Base-by-base conservation (phyloP, 1,284 basidiomycete species). In the Trametes pubescens region DNA sequence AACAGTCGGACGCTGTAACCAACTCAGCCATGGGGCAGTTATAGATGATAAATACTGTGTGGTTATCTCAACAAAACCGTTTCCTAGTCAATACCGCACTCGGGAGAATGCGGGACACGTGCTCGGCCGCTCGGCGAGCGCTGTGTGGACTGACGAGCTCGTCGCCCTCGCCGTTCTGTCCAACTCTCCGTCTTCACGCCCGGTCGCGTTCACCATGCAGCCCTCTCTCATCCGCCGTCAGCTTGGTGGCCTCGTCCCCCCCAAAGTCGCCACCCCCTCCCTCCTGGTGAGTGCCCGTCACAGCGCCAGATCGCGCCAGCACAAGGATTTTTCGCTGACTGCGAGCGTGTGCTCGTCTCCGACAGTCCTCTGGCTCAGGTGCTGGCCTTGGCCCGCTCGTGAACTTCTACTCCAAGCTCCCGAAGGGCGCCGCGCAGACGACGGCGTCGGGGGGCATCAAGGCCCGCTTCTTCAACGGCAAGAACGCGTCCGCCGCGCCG, bases 351-450 rank as follows among this genome's bases (percentile, higher is more conserved):
- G 32, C 22, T 32, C 29, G 53, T 47, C 24, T 51, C 11, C 35
- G 13, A 49, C 62, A 75, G 72, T 72, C 68, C 43, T 68, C 71
- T 65, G 95, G 94, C 69, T 86, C 89, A 63, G 92, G 91, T 61
- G 88, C 86, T 59, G 89, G 92, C 70, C 92, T 97, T 62, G 84
- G 87, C 63, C 88, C 89, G 44, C 91, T 98, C 75, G 94, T 98
- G 69, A 88, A 92, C 75, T 98, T 98, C 81, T 98, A 98, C 86
- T 95, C 93, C 70, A 94, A 93, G 78, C 86, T 98, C 54, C 96
- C 95, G 70, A 93, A 93, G 75, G 91, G 91, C 49, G 79, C 86
- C 56, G 86, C 89, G 55, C 82, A 92, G n/a, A 77, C 85, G 54
- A 80, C 86, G 13, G 81, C 86, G 53, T 79, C 83, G 62, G 75